Evolutionary conservation across 352 stramenopile species (phyloP), one percentile per base, ranked within the genome.

Genomic region (Globisporangium nodosum): DNA sequence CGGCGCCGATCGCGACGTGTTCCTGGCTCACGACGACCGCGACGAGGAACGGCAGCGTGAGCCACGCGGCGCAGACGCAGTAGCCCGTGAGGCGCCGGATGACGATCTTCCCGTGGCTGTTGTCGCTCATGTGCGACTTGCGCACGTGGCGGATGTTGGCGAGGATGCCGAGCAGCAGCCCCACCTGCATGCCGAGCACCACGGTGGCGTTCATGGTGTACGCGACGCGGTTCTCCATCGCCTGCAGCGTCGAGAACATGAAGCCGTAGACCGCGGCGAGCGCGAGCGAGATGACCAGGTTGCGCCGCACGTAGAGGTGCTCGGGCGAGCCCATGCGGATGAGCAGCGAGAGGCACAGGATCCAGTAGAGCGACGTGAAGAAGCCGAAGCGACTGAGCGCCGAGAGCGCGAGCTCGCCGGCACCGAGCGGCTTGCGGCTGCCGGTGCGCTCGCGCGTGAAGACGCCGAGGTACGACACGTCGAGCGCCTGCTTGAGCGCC

Each of bases 331-430:
- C 76, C 21, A 85, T 56, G 46, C 80, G 74, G 71, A 90, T 78
- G 60, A 88, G 71, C 66, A 88, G 60, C 68, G 80, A 90, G 33
- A 90, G 69, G 52, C 74, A 88, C 40, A 74, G 58, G 62, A 87
- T 72, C 80, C 80, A 90, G 53, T 79, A 90, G 35, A 90, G 58
- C 45, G 80, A 90, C 74, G 85, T 88, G 71, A 88, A 88, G 64
- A 90, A 85, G 54, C 69, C 65, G 56, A 79, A 82, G 54, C 80
- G 80, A 18, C 69, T 65, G n/a, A 87, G 55, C 39, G 79, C 57
- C 33, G 71, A 72, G 31, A 84, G 40, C 20, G 73, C 39, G 43
- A 77, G 39, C 49, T 71, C 64, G 27, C 48, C 33, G 7, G 53
- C n/a, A 1, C 35, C 75, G 66, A 58, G 43, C 37, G 46, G 43